A percentile compares a stretch with the other conserved stretches of the same genome.
phyloP scores from a whole-genome alignment of 345 rosid genomes.

The Sonneratia alba region DNA sequence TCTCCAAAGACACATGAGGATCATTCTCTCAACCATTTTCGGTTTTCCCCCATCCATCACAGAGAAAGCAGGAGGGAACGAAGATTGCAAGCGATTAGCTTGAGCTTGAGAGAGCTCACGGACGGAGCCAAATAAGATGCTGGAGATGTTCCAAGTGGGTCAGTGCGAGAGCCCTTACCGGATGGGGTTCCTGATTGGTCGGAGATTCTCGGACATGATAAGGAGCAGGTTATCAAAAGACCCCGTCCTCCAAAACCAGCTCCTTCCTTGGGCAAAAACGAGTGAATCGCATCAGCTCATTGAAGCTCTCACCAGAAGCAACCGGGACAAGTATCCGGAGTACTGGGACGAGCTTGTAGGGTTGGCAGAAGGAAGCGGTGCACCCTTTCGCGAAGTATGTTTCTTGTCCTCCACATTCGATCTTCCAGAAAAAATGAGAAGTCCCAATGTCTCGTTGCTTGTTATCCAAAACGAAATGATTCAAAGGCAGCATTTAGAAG shows the following conservation, averaged over 20 bases:
- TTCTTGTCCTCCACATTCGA: not conserved
- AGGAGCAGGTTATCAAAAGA: slow-evolving; percentile 38
- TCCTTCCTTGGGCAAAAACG: slow-evolving; percentile 34
- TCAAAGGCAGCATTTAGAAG: no score
- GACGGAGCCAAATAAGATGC: not conserved
- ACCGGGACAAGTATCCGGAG: slow-evolving; percentile 29
- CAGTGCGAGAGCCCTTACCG: slow-evolving; percentile 33
- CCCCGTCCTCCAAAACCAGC: slow-evolving; percentile 43
- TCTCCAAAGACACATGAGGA: no score
- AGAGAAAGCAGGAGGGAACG: no score
- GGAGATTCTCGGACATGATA: slow-evolving; percentile 32
- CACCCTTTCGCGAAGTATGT: slow-evolving; percentile 38
- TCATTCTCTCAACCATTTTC: no score
- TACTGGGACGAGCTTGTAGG: slow-evolving; percentile 56
- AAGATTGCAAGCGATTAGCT: not conserved
- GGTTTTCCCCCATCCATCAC: no score
- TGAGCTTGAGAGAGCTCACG: slow-evolving; percentile 3
- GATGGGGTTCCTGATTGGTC: slow-evolving; percentile 41
- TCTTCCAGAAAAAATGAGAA: not conserved
- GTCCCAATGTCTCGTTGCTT: no score
- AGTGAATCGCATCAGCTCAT: slow-evolving; percentile 20
- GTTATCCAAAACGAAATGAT: no score
- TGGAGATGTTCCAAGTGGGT: slow-evolving; percentile 47
- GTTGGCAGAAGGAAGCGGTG: slow-evolving; percentile 46
- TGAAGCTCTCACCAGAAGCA: slow-evolving; percentile 26